These are phyloP conservation scores for Straminergon stramineum DNA, from an alignment of 225 moss, liverwort and hornwort genomes.

Conservation along the genomic window DNA sequence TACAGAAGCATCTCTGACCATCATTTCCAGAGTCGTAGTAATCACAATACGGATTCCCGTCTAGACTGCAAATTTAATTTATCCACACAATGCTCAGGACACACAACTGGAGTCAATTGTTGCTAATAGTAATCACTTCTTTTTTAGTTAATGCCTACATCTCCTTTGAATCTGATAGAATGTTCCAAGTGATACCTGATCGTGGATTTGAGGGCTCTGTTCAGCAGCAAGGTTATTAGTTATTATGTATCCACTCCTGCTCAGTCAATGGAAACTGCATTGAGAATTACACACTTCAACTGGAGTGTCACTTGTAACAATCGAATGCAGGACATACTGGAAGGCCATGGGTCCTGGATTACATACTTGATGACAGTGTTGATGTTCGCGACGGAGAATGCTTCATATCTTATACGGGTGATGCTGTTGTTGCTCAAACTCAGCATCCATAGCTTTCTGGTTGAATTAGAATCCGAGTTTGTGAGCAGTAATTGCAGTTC, in stretches of 20 bases:
- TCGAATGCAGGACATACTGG: background rate
- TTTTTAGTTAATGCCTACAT: background rate
- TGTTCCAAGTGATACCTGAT: background rate
- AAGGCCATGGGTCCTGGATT: background rate
- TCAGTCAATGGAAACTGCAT: background rate
- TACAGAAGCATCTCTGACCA: too few relatives aligned
- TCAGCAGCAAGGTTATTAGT: background rate
- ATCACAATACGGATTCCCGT: conserved; percentile 4
- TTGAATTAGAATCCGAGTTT: background rate
- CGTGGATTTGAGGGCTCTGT: background rate
- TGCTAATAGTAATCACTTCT: too few relatives aligned
- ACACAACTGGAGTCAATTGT: background rate
- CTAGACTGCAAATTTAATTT: background rate
- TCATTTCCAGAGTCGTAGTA: background rate
- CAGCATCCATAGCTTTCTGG: background rate
- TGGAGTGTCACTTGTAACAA: background rate
- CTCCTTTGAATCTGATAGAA: background rate
- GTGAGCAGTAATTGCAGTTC: background rate
- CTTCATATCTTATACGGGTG: background rate
- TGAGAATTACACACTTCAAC: background rate
- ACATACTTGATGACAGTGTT: conserved; percentile 1
- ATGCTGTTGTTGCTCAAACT: background rate
- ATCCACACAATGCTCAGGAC: background rate
- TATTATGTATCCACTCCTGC: too few relatives aligned
- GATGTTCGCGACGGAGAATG: background rate